Conservation (phyloP, 805 yeast species). For the Barnettozyma pratensis region DNA sequence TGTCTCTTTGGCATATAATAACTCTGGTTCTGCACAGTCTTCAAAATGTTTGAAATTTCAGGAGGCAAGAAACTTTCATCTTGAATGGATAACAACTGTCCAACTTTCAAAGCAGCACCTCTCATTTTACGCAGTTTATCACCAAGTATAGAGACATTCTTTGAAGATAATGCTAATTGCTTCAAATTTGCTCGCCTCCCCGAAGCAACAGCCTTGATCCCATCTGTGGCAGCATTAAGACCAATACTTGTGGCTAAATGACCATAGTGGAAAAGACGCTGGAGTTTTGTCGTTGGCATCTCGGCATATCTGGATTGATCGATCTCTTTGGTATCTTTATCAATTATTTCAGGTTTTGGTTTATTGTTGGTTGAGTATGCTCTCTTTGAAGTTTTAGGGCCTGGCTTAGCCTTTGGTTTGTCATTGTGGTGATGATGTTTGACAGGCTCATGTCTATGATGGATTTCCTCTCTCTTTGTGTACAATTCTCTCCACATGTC, state of each 20-base stretch:
- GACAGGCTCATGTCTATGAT: background rate
- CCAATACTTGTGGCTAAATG: constrained; percentile 89
- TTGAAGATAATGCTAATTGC: constrained; percentile 65
- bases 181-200: constrained; percentile 48
- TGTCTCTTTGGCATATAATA: constrained; percentile 96
- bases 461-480: constrained; percentile 1
- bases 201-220: constrained; percentile 59
- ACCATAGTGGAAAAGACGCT: constrained; percentile 90
- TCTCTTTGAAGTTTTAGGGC: constrained; percentile 7
- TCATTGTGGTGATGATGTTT: background rate
- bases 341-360: constrained; percentile 12
- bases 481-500: constrained; percentile 17
- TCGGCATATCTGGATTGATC: constrained; percentile 55
- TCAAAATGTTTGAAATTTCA: constrained; percentile 74
- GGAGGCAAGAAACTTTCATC: constrained; percentile 80
- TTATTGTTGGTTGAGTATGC: constrained; percentile 12
- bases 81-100: constrained; percentile 96
- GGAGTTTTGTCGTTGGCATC: constrained; percentile 84
- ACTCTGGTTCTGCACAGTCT: constrained; percentile 89
- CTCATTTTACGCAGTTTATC: constrained; percentile 88
- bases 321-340: background rate
- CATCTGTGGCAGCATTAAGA: constrained; percentile 73
- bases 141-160: constrained; percentile 83
- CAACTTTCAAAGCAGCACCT: constrained; percentile 97
- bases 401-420: background rate